Conservation (phyloP, 2,329 filamentous ascomycete genomes). For the Zymoseptoria crescenta region DNA sequence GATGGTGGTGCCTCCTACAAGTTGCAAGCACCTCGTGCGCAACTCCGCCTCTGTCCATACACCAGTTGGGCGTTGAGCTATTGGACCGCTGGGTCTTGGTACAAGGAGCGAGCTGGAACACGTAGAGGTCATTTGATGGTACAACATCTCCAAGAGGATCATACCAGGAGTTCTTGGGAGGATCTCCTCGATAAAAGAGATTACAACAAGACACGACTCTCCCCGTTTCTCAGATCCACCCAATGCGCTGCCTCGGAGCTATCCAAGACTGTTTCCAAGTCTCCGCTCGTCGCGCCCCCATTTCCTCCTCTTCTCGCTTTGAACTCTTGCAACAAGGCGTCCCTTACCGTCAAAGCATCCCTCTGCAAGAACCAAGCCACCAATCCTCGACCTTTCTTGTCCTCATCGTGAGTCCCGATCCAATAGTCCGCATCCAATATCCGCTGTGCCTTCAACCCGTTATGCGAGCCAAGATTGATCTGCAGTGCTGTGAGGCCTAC, state of each 20-base stretch:
- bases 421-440: constrained; percentile 52
- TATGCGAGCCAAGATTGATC: constrained; percentile 54
- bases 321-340: constrained; percentile 43
- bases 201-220: constrained; percentile 45
- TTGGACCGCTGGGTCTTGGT: too few relatives aligned
- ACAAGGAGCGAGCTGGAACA: too few relatives aligned
- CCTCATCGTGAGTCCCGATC: constrained; percentile 59
- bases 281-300: constrained; percentile 28
- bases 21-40: too few relatives aligned
- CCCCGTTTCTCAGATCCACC: constrained; percentile 49
- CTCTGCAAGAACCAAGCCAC: constrained; percentile 44
- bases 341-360: constrained; percentile 36
- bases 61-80: too few relatives aligned
- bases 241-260: constrained; percentile 40
- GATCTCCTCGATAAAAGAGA: neutral
- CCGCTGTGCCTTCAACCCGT: constrained; percentile 50
- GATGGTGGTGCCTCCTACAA: too few relatives aligned
- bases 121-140: too few relatives aligned
- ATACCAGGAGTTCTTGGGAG: neutral
- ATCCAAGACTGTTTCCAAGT: constrained; percentile 25
- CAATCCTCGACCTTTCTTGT: constrained; percentile 52
- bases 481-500: constrained; percentile 39
- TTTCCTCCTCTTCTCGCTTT: constrained; percentile 27
- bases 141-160: too few relatives aligned
- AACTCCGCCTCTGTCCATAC: too few relatives aligned